A percentile compares a stretch with the other conserved stretches of the same genome.
Evolutionary conservation across 176 grass and related monocot species (phyloP).

Genomic region (Oryza punctata): DNA sequence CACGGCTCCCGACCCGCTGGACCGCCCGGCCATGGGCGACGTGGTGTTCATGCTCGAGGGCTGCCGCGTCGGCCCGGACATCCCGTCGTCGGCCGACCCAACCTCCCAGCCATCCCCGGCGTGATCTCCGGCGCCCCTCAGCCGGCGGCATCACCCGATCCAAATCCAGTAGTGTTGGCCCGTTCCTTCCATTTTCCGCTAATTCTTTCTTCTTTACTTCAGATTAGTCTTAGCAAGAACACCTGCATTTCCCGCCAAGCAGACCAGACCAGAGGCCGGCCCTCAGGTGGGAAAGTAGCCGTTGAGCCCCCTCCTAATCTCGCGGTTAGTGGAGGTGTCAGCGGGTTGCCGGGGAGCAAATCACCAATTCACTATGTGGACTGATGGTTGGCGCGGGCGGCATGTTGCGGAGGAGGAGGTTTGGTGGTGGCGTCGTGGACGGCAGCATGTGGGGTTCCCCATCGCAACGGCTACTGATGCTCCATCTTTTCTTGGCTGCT

Average conservation of each 20-base stretch:
- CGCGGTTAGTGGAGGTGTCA: background rate
- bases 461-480: conserved; percentile 56
- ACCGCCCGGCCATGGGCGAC: conserved; percentile 91
- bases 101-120: conserved; percentile 89
- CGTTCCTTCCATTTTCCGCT: conserved; percentile 6
- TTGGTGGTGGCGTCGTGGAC: background rate
- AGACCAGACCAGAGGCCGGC: background rate
- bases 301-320: conserved; percentile 48
- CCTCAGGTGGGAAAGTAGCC: conserved; percentile 51
- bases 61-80: conserved; percentile 90
- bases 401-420: background rate
- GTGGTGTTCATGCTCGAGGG: conserved; percentile 99
- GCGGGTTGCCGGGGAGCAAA: conserved; percentile 1
- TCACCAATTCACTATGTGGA: conserved; percentile 43
- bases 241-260: conserved; percentile 44
- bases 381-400: conserved; percentile 36
- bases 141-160: conserved; percentile 34
- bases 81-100: conserved; percentile 92
- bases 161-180: conserved; percentile 17
- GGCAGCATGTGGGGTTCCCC: conserved; percentile 37
- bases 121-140: conserved; percentile 30
- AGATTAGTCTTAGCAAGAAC: conserved; percentile 30
- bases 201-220: conserved; percentile 46
- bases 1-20: conserved; percentile 78
- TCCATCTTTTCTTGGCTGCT: conserved; percentile 37